These are phyloP conservation scores for Bjerkandera adusta DNA, from an alignment of 1,284 basidiomycete genomes.

Conservation along the genomic window DNA sequence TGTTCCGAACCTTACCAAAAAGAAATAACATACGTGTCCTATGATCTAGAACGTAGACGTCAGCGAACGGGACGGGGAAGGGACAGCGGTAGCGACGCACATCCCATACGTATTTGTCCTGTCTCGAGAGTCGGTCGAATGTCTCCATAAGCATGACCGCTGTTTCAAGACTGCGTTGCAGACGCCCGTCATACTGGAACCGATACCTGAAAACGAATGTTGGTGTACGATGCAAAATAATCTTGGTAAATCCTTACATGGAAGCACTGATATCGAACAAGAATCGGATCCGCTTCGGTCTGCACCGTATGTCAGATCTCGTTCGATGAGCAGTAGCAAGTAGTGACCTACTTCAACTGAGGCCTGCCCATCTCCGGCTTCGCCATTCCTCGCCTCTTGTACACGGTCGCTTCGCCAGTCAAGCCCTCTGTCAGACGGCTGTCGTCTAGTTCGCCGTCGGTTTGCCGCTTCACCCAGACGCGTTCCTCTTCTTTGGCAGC, in stretches of 20 bases:
- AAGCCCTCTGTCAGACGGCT: slow-evolving; percentile 62
- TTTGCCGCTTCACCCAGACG: slow-evolving; percentile 67
- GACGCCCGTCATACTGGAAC: slow-evolving; percentile 66
- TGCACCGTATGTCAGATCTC: slow-evolving; percentile 24
- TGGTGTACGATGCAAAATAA: slow-evolving; percentile 4
- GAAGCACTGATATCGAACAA: slow-evolving; percentile 73
- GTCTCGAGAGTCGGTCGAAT: slow-evolving; percentile 56
- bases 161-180: slow-evolving; percentile 62
- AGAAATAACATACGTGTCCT: slow-evolving; percentile 50
- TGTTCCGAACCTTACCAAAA: slow-evolving; percentile 1
- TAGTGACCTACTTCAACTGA: slow-evolving; percentile 53
- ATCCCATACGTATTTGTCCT: slow-evolving; percentile 73
- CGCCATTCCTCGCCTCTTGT: slow-evolving; percentile 66
- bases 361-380: slow-evolving; percentile 65
- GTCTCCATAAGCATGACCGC: slow-evolving; percentile 73
- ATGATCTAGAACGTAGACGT: slow-evolving; percentile 43
- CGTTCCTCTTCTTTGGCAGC: slow-evolving; percentile 66
- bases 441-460: slow-evolving; percentile 67
- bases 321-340: background rate
- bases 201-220: slow-evolving; percentile 47
- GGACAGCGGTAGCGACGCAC: slow-evolving; percentile 36
- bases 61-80: background rate
- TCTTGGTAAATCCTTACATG: slow-evolving; percentile 44
- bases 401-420: slow-evolving; percentile 65
- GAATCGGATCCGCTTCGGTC: slow-evolving; percentile 65